Conservation (phyloP, 176 grass and related monocot species). For the Carex littledalei region DNA sequence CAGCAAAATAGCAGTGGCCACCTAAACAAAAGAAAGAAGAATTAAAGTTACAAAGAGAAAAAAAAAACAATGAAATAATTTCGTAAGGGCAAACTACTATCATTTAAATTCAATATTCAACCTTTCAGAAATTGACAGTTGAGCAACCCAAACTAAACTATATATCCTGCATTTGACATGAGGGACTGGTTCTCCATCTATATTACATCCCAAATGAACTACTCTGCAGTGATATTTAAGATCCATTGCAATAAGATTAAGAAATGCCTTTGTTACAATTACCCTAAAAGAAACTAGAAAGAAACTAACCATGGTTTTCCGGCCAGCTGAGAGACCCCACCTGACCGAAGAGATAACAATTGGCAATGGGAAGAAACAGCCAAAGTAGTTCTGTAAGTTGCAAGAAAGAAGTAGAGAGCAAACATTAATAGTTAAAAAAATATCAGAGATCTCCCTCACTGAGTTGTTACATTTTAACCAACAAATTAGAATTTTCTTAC, state of each 20-base stretch:
- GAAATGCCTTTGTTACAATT: not conserved
- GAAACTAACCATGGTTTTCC: slow-evolving; percentile 77
- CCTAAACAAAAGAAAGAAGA: slow-evolving; percentile 29
- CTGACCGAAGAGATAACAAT: slow-evolving; percentile 91
- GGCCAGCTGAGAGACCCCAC: slow-evolving; percentile 72
- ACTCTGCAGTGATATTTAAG: not conserved
- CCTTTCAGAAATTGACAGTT: not conserved
- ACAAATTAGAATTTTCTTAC: not conserved
- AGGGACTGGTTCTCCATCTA: not conserved
- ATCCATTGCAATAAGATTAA: not conserved
- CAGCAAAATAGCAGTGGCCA: slow-evolving; percentile 76
- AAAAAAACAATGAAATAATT: slow-evolving; percentile 17
- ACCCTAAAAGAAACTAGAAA: not conserved
- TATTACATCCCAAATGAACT: not conserved
- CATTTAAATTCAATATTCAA: not conserved
- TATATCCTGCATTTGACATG: not conserved
- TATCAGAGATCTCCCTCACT: not conserved
- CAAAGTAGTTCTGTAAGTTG: slow-evolving; percentile 74
- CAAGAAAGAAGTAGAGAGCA: slow-evolving; percentile 1
- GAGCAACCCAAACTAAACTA: not conserved
- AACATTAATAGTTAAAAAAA: not conserved
- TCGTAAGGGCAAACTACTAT: not conserved
- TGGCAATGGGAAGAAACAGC: slow-evolving; percentile 87
- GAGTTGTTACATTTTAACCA: not conserved
- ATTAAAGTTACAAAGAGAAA: not conserved